These are phyloP conservation scores for Zychaea mexicana DNA, from an alignment of 371 early-diverging fungal species.

Conservation along the genomic window DNA sequence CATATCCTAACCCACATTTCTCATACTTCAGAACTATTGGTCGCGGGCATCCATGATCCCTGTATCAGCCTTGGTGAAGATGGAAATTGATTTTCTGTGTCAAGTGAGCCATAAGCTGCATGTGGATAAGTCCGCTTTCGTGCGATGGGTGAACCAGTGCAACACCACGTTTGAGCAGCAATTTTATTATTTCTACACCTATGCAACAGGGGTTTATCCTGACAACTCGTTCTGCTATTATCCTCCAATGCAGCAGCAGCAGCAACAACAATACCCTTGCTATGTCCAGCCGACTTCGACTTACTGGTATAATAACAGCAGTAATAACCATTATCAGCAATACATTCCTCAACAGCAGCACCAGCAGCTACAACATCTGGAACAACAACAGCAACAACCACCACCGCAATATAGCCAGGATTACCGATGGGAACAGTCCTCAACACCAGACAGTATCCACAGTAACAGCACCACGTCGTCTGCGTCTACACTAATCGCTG, in stretches of 20 bases:
- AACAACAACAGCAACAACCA: neutral
- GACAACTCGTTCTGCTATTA: constrained; percentile 2
- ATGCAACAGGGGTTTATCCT: constrained; percentile 3
- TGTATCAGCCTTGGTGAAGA: constrained; percentile 5
- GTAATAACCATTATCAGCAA: neutral
- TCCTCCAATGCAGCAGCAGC: neutral
- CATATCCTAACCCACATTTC: no score
- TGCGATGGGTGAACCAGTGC: constrained; percentile 14
- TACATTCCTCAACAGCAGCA: neutral
- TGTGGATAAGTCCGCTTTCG: constrained; percentile 10
- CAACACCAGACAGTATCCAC: neutral
- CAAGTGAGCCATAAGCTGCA: constrained; percentile 14
- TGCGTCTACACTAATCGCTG: neutral
- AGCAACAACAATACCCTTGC: neutral
- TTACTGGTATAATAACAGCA: neutral
- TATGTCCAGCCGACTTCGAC: neutral
- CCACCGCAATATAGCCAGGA: neutral
- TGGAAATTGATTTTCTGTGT: constrained; percentile 15
- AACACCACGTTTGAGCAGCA: constrained; percentile 11
- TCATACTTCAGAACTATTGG: constrained; percentile 24
- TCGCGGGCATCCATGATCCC: constrained; percentile 19
- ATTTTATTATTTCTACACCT: neutral
- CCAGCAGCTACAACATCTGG: neutral
- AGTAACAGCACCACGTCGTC: neutral
- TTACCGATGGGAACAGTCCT: constrained; percentile 4